phyloP scores from a whole-genome alignment of 768 basidiomycete species.

The Termitomyces sp. region DNA sequence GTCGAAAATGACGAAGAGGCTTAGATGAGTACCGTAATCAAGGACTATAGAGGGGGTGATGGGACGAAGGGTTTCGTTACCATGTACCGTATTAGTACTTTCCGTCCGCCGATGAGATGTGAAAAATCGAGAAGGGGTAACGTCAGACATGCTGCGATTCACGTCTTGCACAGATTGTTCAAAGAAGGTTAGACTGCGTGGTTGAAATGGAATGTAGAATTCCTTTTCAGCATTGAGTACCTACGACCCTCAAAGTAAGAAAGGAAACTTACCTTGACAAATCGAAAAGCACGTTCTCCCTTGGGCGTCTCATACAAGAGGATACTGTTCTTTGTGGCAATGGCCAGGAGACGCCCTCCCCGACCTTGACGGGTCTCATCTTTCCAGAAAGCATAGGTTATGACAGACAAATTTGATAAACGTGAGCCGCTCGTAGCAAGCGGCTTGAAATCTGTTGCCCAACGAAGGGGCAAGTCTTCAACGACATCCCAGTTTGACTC shows the following conservation, averaged over 20 bases:
- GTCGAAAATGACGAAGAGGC: constrained; percentile 80
- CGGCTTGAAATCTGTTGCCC: constrained; percentile 85
- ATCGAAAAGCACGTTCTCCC: constrained; percentile 78
- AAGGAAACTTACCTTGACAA: constrained; percentile 55
- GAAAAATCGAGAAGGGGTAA: constrained; percentile 20
- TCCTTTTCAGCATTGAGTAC: constrained; percentile 40
- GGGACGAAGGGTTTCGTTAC: constrained; percentile 21
- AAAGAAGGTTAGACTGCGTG: constrained; percentile 64
- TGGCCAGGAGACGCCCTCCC: constrained; percentile 57
- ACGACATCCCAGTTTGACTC: constrained; percentile 69
- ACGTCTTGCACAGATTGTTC: constrained; percentile 59
- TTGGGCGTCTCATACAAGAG: constrained; percentile 77
- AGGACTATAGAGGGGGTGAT: constrained; percentile 25
- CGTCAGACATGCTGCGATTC: constrained; percentile 37
- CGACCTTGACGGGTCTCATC: constrained; percentile 43
- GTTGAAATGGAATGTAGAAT: constrained; percentile 72
- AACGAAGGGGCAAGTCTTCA: constrained; percentile 68
- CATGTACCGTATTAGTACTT: constrained; percentile 33
- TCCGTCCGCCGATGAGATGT: constrained; percentile 36
- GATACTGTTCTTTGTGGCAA: constrained; percentile 70
- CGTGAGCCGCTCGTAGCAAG: constrained; percentile 67
- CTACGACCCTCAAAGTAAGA: neutral
- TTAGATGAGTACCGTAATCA: constrained; percentile 65
- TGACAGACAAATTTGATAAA: constrained; percentile 48
- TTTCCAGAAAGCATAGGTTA: constrained; percentile 65